Evolutionary conservation across 768 basidiomycete species (phyloP), one percentile per base, ranked within the genome.

Genomic region (Ramaria sp.): DNA sequence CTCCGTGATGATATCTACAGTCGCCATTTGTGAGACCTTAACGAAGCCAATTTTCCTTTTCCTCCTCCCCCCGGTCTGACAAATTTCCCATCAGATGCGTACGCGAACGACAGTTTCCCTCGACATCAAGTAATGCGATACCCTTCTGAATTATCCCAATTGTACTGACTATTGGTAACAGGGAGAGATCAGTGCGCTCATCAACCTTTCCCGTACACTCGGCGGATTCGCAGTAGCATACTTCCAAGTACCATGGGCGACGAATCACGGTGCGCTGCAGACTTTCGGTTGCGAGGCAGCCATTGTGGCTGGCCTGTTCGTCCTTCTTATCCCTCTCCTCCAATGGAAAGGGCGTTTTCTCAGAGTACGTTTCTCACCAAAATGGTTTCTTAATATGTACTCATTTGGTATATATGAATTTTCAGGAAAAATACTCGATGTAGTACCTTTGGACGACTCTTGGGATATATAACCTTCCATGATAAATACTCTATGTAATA

Each of bases 201-300:
- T 83, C 58, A 84, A 82, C 60, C 65, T 83, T 20, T 70, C 72
- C 15, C 72, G 82, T 44, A 70, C 68, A 1, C 67, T 82, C 18
- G 80, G 79, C 36, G 74, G 81, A 3, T 83, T 83, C 61, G 73
- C 73, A 47, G 81, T 84, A 20, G 78, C 82, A 0, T 83, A 78
- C 64, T 84, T 78, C 64, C 81, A 84, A 62, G 73, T 83, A 3
- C 78, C 78, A 4, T 83, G 82, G 82, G 80, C 81, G 5, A 61
- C 66, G 27, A 78, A 74, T 59, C 63, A 78, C 55, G 82, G 82
- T 15, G 78, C 81, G 4, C 63, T 83, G 27, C 78, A 82, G 56
- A 76, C 78, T 5, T 77, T 82, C 60, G 81, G 82, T 5, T 70
- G 72, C 42, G 82, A 84, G 64, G 76, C 80, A 32, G 81, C 82